Evolutionary conservation across 2,329 filamentous ascomycete species (phyloP).

Genomic region (Diaporthe sp.): DNA sequence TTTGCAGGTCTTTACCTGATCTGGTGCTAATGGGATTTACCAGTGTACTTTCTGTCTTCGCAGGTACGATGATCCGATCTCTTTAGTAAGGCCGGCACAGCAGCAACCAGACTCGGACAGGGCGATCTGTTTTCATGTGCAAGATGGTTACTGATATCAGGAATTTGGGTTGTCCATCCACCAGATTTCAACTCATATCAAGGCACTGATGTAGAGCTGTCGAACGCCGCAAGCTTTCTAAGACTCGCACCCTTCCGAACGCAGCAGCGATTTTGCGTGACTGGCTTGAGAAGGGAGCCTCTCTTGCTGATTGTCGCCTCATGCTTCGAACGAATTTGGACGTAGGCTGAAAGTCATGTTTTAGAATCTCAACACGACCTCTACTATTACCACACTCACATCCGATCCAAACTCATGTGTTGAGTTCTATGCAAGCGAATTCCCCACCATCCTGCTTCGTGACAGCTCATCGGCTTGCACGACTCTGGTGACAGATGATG

Average conservation of each 20-base stretch:
- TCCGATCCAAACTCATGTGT: not conserved
- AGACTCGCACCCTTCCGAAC: not conserved
- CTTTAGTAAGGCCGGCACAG: not conserved
- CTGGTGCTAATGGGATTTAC: too few relatives aligned
- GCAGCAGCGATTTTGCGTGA: not conserved
- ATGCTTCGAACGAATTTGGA: not conserved
- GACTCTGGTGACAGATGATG: not conserved
- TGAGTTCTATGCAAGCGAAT: not conserved
- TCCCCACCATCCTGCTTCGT: not conserved
- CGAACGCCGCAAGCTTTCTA: not conserved
- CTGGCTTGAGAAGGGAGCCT: not conserved
- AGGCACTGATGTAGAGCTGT: not conserved
- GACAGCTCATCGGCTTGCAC: not conserved
- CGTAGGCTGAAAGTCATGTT: too few relatives aligned
- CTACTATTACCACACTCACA: too few relatives aligned
- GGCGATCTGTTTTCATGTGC: not conserved
- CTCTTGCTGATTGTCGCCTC: not conserved
- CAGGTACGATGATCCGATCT: too few relatives aligned
- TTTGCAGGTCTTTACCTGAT: too few relatives aligned
- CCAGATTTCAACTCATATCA: not conserved
- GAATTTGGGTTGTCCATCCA: not conserved
- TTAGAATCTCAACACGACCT: too few relatives aligned
- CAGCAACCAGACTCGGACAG: not conserved
- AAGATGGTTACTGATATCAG: too few relatives aligned
- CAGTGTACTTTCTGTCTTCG: too few relatives aligned